Percentiles rank a stretch among this genome's conserved stretches.
Evolutionary conservation across 257 asterid species (phyloP).

Genomic region (Datura wrightii): DNA sequence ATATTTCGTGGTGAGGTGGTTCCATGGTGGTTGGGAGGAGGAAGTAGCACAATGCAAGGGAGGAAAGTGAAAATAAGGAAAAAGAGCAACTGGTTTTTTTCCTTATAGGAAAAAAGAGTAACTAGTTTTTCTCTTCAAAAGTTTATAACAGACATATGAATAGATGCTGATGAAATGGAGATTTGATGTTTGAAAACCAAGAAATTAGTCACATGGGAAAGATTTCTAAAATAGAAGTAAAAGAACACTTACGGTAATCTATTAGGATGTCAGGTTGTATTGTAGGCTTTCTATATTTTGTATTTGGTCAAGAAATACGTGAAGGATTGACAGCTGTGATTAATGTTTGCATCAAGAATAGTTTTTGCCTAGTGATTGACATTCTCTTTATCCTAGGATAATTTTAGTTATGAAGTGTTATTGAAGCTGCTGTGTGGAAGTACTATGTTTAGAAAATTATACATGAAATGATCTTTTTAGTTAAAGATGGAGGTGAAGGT

Average conservation of each 20-base stretch:
- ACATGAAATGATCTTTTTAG: not conserved
- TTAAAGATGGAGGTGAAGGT: constrained; percentile 1
- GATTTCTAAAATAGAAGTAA: not conserved
- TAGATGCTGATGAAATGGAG: not conserved
- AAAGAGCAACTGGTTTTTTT: not conserved
- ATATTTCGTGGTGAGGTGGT: not conserved
- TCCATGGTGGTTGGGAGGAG: constrained; percentile 1
- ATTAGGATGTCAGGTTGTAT: constrained; percentile 7
- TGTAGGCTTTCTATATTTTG: not conserved
- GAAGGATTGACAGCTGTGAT: not conserved
- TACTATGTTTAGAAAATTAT: not conserved
- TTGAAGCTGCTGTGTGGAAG: not conserved
- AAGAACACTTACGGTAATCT: not conserved
- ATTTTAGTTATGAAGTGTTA: not conserved
- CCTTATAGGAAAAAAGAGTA: not conserved
- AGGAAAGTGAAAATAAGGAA: not conserved
- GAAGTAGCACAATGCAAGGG: not conserved
- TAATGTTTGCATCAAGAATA: not conserved
- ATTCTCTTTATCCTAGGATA: not conserved
- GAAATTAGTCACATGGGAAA: not conserved
- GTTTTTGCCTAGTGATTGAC: not conserved
- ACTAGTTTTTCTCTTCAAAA: not conserved
- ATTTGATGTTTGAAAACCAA: constrained; percentile 13
- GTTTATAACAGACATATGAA: not conserved
- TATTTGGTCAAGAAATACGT: not conserved